A percentile compares a stretch with the other conserved stretches of the same genome.
phyloP scores from a whole-genome alignment of 495 filamentous ascomycete species.

The Penicillium arizonense region DNA sequence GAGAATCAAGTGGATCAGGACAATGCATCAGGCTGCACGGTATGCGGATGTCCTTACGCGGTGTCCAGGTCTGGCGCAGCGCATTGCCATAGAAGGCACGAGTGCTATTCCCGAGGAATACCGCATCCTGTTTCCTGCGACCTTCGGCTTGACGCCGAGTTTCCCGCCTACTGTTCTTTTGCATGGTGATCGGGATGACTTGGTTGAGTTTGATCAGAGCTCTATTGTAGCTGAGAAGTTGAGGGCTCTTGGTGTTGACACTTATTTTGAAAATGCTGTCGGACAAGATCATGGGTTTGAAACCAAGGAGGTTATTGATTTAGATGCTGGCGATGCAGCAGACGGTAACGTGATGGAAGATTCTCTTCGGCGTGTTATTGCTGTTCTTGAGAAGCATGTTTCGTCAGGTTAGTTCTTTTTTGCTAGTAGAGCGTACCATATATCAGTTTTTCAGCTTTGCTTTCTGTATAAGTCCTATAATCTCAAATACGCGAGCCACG shows the following conservation, averaged over 20 bases:
- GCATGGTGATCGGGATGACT: constrained; percentile 3
- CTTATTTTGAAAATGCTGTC: constrained; percentile 1
- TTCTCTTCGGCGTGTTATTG: background rate
- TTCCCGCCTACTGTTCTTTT: constrained; percentile 9
- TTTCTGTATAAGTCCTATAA: no score
- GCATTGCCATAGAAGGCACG: background rate
- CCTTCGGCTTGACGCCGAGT: background rate
- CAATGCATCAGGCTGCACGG: constrained; percentile 1
- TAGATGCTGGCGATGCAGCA: background rate
- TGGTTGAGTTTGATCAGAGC: constrained; percentile 8
- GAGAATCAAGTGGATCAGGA: constrained; percentile 1
- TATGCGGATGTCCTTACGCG: background rate
- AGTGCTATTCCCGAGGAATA: background rate
- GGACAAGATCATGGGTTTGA: constrained; percentile 7
- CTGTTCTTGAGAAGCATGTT: background rate
- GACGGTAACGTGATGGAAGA: background rate
- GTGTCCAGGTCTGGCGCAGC: background rate
- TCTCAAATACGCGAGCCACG: no score
- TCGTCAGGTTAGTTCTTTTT: no score
- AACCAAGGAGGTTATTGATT: background rate
- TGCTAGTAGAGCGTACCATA: no score
- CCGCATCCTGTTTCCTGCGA: background rate
- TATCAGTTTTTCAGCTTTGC: no score
- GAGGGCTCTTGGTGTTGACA: background rate
- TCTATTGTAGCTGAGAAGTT: background rate